Evolutionary conservation across 495 filamentous ascomycete species (phyloP).

Genomic region (Haplographium delicatum): DNA sequence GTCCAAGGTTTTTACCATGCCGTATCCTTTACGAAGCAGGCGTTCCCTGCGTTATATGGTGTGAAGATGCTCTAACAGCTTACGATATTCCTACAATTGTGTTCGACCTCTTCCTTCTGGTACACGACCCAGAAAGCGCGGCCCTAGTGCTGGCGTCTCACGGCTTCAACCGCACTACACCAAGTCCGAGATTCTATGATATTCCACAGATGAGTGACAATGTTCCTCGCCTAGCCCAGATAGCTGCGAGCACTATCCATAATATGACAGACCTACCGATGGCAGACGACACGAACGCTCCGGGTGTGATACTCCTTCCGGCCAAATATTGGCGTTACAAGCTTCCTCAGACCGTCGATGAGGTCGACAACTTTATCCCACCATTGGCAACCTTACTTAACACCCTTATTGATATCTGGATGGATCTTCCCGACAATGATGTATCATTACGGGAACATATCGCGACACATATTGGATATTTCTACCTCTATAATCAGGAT

Average conservation of each 20-base stretch:
- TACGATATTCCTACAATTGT: not conserved
- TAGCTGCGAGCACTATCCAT: not conserved
- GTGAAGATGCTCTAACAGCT: not conserved
- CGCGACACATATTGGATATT: slow-evolving; percentile 4
- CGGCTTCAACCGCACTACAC: not conserved
- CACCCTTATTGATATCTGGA: slow-evolving; percentile 1
- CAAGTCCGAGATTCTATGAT: not conserved
- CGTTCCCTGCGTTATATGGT: not conserved
- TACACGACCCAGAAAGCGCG: not conserved
- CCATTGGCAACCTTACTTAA: slow-evolving; percentile 1
- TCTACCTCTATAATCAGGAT: slow-evolving; percentile 2
- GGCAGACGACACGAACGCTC: not conserved
- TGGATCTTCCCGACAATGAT: slow-evolving; percentile 3
- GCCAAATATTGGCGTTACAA: slow-evolving; percentile 5
- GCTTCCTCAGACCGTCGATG: slow-evolving; percentile 1
- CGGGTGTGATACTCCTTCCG: slow-evolving; percentile 3
- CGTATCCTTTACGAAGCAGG: not conserved
- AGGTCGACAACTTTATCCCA: slow-evolving; percentile 3
- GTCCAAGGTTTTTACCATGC: not conserved
- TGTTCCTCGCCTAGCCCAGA: slow-evolving; percentile 1
- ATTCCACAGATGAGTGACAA: not conserved
- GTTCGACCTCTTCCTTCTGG: slow-evolving; percentile 2
- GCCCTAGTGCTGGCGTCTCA: not conserved
- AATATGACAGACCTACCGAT: slow-evolving; percentile 1
- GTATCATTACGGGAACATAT: slow-evolving; percentile 1